Evolutionary conservation across 2,329 filamentous ascomycete genomes (phyloP).

Genomic region (Pseudocercospora pini-densiflorae): DNA sequence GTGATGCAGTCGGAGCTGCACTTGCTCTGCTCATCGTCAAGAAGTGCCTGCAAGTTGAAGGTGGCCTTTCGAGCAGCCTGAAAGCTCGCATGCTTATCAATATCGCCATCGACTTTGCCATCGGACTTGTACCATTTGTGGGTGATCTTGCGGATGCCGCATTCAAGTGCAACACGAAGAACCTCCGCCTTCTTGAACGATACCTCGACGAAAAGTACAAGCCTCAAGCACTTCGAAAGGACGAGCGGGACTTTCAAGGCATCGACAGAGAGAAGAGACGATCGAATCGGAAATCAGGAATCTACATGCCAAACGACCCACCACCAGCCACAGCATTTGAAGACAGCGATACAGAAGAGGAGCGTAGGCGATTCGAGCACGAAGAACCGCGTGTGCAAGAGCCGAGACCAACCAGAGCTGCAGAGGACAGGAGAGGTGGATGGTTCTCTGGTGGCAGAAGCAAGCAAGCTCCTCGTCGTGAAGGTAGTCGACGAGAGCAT

Average conservation of each 20-base stretch:
- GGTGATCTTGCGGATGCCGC: constrained; percentile 76
- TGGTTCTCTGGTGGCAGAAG: constrained; percentile 25
- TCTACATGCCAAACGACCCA: constrained; percentile 40
- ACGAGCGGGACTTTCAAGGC: constrained; percentile 33
- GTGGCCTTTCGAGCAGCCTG: constrained; percentile 68
- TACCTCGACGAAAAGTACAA: constrained; percentile 71
- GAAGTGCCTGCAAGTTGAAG: constrained; percentile 74
- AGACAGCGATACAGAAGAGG: constrained; percentile 19
- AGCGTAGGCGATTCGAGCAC: constrained; percentile 2
- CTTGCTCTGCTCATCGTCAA: constrained; percentile 77
- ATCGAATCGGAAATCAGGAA: constrained; percentile 38
- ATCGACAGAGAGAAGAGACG: constrained; percentile 40
- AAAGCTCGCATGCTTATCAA: constrained; percentile 79
- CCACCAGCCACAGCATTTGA: constrained; percentile 54
- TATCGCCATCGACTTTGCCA: constrained; percentile 71
- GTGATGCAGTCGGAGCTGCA: constrained; percentile 74
- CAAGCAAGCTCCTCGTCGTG: constrained; percentile 6
- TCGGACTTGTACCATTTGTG: constrained; percentile 75
- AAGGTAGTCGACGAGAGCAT: constrained; percentile 8
- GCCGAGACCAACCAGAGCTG: constrained; percentile 22
- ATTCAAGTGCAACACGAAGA: constrained; percentile 77
- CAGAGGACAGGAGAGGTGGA: constrained; percentile 25
- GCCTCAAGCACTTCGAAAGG: constrained; percentile 39
- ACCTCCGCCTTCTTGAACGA: constrained; percentile 70
- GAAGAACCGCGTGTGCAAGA: constrained; percentile 20